Evolutionary conservation across 768 basidiomycete genomes (phyloP), one percentile per base, ranked within the genome.

Genomic region (Pleurotus salmoneostramineus): DNA sequence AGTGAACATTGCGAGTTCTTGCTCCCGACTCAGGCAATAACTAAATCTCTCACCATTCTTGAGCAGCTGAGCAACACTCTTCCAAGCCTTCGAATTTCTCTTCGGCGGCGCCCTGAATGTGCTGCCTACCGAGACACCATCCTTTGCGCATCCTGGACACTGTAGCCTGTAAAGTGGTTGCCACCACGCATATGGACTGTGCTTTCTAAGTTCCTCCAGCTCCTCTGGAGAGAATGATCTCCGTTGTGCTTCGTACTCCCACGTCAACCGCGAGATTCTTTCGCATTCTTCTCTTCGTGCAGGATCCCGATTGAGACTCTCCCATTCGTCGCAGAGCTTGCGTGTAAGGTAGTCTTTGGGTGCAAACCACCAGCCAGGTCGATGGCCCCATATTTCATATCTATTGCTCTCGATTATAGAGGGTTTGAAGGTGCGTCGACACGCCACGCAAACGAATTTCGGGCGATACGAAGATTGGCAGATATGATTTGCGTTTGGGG

Each of bases 391-490:
- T 40, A 60, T 56, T 15, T 33, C 54, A 46, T 60, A 60, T 17
- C 42, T 11, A n/a, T 60, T 60, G 36, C 55, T 52, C 32, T 56
- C 54, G 11, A 60, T 35, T 11, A 60, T 3, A 1, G 55, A 54
- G 2, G 55, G 15, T 27, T 60, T 60, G 55, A 60, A 60, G 31
- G 14, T 48, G 1, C 59, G 59, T 37, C 54, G 36, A 37, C 59
- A 60, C 14, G 14, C 37, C 45, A 60, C 45, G 45, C 59, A 60
- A 40, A 60, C 59, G 40, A 60, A 60, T 37, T 60, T 60, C 44
- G 59, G 59, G 2, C 55, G 54, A 50, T 50, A 50, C 11, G 54
- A 35, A 3, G 47, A 48, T 45, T 56, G 55, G 40, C 59, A 60
- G 34, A n/a, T 10, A 40, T 60, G 59, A 40, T 60, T 37, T 12